These are phyloP conservation scores for Prunus fruticosa DNA, from an alignment of 306 rosid genomes.

Conservation along the genomic window DNA sequence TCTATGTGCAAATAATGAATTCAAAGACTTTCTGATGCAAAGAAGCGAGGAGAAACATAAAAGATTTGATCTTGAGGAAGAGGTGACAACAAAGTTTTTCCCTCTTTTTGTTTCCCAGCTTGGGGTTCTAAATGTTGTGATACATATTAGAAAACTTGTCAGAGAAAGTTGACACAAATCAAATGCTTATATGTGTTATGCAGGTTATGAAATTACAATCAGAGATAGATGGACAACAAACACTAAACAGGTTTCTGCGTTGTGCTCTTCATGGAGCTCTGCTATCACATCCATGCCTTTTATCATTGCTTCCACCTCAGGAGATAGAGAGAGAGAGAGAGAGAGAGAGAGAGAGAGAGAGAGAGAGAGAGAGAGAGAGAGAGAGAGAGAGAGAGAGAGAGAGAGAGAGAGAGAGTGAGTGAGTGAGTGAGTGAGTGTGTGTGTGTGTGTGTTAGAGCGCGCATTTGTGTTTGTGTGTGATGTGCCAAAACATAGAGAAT, in stretches of 20 bases:
- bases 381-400: no score
- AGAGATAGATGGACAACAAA: conserved; percentile 60
- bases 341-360: no score
- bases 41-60: conserved; percentile 51
- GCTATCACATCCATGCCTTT: conserved; percentile 46
- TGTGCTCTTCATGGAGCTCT: conserved; percentile 68
- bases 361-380: no score
- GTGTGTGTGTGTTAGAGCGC: no score
- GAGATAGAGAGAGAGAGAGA: conserved; percentile 6
- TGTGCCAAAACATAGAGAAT: no score
- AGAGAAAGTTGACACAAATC: not conserved
- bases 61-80: conserved; percentile 57
- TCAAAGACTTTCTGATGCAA: conserved; percentile 69
- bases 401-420: no score
- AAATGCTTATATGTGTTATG: not conserved
- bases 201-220: conserved; percentile 65
- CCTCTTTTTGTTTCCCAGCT: not conserved
- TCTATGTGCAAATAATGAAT: conserved; percentile 49
- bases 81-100: conserved; percentile 33
- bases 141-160: not conserved
- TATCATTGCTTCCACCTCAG: conserved; percentile 57
- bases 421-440: no score
- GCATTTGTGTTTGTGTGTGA: no score
- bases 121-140: not conserved
- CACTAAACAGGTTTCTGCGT: conserved; percentile 48